phyloP scores from a whole-genome alignment of 176 grass and related monocot species.

The Eragrostis curvula region DNA sequence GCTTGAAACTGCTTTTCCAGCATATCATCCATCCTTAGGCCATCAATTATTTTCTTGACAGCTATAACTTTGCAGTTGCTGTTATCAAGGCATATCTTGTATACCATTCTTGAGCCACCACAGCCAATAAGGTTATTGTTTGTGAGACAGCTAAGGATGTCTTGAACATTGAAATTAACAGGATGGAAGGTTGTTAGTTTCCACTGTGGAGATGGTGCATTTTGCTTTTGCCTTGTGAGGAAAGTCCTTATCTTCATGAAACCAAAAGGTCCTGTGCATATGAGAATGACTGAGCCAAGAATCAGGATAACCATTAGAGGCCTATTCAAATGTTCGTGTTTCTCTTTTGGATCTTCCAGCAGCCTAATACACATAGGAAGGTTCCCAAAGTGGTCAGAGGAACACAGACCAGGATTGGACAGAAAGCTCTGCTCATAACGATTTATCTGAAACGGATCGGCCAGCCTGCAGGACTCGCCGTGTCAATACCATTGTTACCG shows the following conservation, averaged over 20 bases:
- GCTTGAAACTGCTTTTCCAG: conserved; percentile 59
- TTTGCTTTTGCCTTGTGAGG: background rate
- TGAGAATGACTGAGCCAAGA: background rate
- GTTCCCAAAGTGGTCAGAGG: background rate
- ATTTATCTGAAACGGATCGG: background rate
- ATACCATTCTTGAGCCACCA: conserved; percentile 51
- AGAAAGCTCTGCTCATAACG: conserved; percentile 31
- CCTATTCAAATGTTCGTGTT: background rate
- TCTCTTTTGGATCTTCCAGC: background rate
- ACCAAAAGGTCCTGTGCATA: background rate
- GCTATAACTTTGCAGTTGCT: conserved; percentile 36
- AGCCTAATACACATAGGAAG: background rate
- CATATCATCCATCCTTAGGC: background rate
- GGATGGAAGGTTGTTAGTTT: conserved; percentile 26
- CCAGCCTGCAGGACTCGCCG: too few relatives aligned
- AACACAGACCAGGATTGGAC: conserved; percentile 39
- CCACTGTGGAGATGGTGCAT: background rate
- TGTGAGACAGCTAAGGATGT: background rate
- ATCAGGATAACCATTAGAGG: conserved; percentile 32
- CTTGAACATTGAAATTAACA: conserved; percentile 25
- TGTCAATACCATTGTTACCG: too few relatives aligned
- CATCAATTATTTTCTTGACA: conserved; percentile 55
- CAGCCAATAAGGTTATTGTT: conserved; percentile 37
- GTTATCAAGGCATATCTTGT: conserved; percentile 33
- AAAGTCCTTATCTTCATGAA: background rate